phyloP scores from a whole-genome alignment of 2,329 filamentous ascomycete species.

The Diaporthe eres region DNA sequence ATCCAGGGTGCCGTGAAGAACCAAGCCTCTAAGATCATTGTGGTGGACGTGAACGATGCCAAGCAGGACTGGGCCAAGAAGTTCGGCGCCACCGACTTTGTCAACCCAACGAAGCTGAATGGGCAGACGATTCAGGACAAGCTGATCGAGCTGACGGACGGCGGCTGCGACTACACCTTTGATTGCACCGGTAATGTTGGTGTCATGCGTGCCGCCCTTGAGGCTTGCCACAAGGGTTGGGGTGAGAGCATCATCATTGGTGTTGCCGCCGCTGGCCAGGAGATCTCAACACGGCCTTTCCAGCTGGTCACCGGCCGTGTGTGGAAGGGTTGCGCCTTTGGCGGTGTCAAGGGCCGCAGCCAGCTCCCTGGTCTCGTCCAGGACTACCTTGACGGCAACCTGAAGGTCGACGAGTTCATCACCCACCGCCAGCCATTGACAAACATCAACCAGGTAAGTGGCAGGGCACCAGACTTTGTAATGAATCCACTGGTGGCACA shows the following conservation, averaged over 20 bases:
- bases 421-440: slow-evolving; percentile 89
- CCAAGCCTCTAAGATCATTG: slow-evolving; percentile 83
- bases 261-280: slow-evolving; percentile 95
- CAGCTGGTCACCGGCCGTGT: slow-evolving; percentile 97
- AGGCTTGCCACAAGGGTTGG: slow-evolving; percentile 99
- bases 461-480: neutral
- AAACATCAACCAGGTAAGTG: slow-evolving; percentile 78
- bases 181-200: slow-evolving; percentile 98
- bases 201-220: slow-evolving; percentile 95
- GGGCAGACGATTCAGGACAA: slow-evolving; percentile 90
- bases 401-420: slow-evolving; percentile 99
- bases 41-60: slow-evolving; percentile 81
- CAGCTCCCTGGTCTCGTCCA: slow-evolving; percentile 89
- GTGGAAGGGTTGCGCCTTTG: slow-evolving; percentile 98
- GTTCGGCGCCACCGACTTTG: slow-evolving; percentile 96
- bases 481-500: neutral
- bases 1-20: slow-evolving; percentile 93
- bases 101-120: slow-evolving; percentile 88
- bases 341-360: slow-evolving; percentile 96
- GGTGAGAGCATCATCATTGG: slow-evolving; percentile 98
- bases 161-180: slow-evolving; percentile 98
- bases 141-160: slow-evolving; percentile 97
- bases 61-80: slow-evolving; percentile 95
- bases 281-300: slow-evolving; percentile 94
- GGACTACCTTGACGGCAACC: slow-evolving; percentile 89